Evolutionary conservation across 225 moss, liverwort and hornwort genomes (phyloP).

Genomic region (Sphagnum tenellum): DNA sequence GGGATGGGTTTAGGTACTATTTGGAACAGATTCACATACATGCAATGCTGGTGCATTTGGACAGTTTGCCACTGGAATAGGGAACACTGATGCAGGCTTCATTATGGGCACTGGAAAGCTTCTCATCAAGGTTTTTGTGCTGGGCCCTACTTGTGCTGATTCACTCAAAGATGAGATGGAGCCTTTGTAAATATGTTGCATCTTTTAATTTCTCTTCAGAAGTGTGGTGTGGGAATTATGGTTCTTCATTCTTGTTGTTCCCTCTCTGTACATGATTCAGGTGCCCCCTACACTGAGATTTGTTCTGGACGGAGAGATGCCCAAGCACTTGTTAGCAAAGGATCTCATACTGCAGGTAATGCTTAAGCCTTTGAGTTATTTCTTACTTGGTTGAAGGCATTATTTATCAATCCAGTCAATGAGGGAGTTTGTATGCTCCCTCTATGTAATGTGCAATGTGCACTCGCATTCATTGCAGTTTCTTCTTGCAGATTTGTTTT

Average conservation of each 20-base stretch:
- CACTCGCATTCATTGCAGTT: too few relatives aligned
- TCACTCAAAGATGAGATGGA: too few relatives aligned
- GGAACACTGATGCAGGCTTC: slow-evolving; percentile 95
- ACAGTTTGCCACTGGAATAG: slow-evolving; percentile 96
- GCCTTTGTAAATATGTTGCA: too few relatives aligned
- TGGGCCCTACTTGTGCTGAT: too few relatives aligned
- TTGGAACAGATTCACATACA: slow-evolving; percentile 95
- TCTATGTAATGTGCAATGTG: too few relatives aligned
- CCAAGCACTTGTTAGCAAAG: slow-evolving; percentile 75
- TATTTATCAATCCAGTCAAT: too few relatives aligned
- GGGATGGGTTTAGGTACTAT: slow-evolving; percentile 64
- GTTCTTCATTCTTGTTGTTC: too few relatives aligned
- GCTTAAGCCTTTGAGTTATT: background rate
- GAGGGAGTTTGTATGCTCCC: too few relatives aligned
- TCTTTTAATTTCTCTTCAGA: too few relatives aligned
- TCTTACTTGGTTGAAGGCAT: too few relatives aligned
- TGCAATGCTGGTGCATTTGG: slow-evolving; percentile 98
- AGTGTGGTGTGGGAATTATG: too few relatives aligned
- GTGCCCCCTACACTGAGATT: slow-evolving; percentile 89
- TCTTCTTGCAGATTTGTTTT: too few relatives aligned
- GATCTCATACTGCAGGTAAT: slow-evolving; percentile 92
- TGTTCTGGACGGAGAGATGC: slow-evolving; percentile 88
- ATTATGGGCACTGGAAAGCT: slow-evolving; percentile 98
- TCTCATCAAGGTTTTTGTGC: slow-evolving; percentile 62
- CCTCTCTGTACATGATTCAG: slow-evolving; percentile 14